These are phyloP conservation scores for Metschnikowia lunata DNA, from an alignment of 805 yeast species.

Conservation along the genomic window DNA sequence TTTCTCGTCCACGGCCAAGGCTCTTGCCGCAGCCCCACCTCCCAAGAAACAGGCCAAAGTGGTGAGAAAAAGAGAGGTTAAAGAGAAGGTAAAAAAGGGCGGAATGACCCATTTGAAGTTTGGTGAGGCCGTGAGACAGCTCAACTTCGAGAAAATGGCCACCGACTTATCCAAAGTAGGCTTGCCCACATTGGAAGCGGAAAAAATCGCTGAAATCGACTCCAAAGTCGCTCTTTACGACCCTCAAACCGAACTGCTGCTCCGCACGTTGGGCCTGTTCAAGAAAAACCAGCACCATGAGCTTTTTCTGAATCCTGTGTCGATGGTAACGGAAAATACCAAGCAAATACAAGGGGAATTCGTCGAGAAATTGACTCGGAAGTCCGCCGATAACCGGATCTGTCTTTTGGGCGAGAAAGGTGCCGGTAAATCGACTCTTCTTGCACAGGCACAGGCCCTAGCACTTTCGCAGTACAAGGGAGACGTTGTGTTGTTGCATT, in stretches of 20 bases:
- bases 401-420: conserved; percentile 70
- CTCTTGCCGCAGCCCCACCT: conserved; percentile 17
- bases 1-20: conserved; percentile 10
- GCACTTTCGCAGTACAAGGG: conserved; percentile 30
- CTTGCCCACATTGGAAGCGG: conserved; percentile 15
- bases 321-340: conserved; percentile 53
- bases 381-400: conserved; percentile 42
- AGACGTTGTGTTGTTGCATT: conserved; percentile 51
- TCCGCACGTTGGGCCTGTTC: conserved; percentile 58
- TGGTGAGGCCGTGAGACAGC: conserved; percentile 32
- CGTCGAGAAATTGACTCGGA: conserved; percentile 27
- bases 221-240: conserved; percentile 34
- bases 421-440: conserved; percentile 69
- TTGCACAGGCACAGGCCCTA: conserved; percentile 67
- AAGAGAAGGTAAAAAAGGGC: conserved; percentile 29
- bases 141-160: conserved; percentile 34
- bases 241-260: conserved; percentile 34
- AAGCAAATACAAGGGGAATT: conserved; percentile 36
- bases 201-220: conserved; percentile 7
- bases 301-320: conserved; percentile 54
- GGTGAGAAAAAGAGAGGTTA: conserved; percentile 18
- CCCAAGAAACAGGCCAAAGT: conserved; percentile 23
- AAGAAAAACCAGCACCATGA: conserved; percentile 63
- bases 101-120: conserved; percentile 41
- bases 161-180: conserved; percentile 10